Evolutionary conservation across 2,329 filamentous ascomycete genomes (phyloP).

Genomic region (Cladosporium phlei): DNA sequence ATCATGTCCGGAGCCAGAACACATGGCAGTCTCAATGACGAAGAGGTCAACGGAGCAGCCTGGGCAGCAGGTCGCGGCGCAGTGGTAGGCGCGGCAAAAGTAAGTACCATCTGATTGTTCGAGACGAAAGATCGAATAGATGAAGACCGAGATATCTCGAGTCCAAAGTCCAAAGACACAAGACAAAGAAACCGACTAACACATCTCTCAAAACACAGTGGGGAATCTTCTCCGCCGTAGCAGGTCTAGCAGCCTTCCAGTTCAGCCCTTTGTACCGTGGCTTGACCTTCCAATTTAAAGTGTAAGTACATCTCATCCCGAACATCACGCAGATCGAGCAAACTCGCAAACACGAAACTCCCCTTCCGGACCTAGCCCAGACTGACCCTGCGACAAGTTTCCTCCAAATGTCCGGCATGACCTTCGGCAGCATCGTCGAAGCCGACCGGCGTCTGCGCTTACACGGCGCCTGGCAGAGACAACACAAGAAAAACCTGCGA

Average conservation of each 20-base stretch:
- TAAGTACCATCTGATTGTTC: slow-evolving; percentile 35
- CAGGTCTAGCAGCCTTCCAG: slow-evolving; percentile 58
- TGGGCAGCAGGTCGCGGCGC: slow-evolving; percentile 68
- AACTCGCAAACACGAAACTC: too few species aligned
- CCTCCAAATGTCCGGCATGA: slow-evolving; percentile 80
- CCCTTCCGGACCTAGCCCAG: too few species aligned
- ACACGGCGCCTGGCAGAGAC: slow-evolving; percentile 62
- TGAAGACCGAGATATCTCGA: too few species aligned
- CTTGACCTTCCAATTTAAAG: slow-evolving; percentile 70
- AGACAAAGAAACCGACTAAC: not conserved
- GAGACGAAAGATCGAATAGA: too few species aligned
- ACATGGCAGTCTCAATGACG: slow-evolving; percentile 57
- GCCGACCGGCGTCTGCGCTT: slow-evolving; percentile 63
- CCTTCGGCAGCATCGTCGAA: slow-evolving; percentile 71
- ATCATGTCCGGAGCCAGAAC: slow-evolving; percentile 9
- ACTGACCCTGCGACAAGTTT: slow-evolving; percentile 61
- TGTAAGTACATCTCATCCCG: slow-evolving; percentile 58
- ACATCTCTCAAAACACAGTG: slow-evolving; percentile 44
- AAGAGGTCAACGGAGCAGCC: slow-evolving; percentile 64
- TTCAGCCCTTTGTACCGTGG: slow-evolving; percentile 68
- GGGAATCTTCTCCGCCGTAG: slow-evolving; percentile 60
- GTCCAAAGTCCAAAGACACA: too few species aligned
- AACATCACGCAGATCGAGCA: too few species aligned
- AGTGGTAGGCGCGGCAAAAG: slow-evolving; percentile 60
- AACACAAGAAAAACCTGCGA: slow-evolving; percentile 58